These are phyloP conservation scores for Acer saccharum DNA, from an alignment of 345 rosid species.

Conservation along the genomic window DNA sequence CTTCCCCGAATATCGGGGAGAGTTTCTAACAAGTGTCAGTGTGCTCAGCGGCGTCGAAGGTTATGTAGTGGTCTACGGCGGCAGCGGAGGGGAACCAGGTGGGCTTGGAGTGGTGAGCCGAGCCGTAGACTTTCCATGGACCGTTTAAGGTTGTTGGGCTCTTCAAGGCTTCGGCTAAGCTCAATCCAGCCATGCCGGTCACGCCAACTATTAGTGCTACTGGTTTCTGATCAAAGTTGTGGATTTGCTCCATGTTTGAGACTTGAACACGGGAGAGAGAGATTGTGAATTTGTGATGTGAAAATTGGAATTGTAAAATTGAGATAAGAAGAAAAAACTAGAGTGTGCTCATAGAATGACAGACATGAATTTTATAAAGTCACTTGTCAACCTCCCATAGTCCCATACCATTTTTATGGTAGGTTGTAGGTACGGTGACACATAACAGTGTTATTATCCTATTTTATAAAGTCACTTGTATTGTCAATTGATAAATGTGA, in stretches of 20 bases:
- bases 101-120: slow-evolving; percentile 28
- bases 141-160: slow-evolving; percentile 26
- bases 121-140: slow-evolving; percentile 41
- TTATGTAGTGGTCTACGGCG: slow-evolving; percentile 16
- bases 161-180: slow-evolving; percentile 38
- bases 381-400: too few species aligned
- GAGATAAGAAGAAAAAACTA: too few species aligned
- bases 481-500: too few species aligned
- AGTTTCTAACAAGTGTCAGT: slow-evolving; percentile 5
- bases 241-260: slow-evolving; percentile 2
- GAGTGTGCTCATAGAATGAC: too few species aligned
- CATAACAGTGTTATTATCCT: too few species aligned
- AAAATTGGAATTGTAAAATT: neutral
- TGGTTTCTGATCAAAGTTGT: neutral
- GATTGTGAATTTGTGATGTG: neutral
- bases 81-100: slow-evolving; percentile 33
- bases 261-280: neutral
- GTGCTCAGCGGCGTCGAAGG: slow-evolving; percentile 19
- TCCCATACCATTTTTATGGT: too few species aligned
- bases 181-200: slow-evolving; percentile 46
- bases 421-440: too few species aligned
- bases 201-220: slow-evolving; percentile 41
- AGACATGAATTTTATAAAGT: too few species aligned
- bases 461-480: too few species aligned
- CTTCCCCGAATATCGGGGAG: slow-evolving; percentile 11